Evolutionary conservation across 2,329 filamentous ascomycete genomes (phyloP), one percentile per base, ranked within the genome.

Genomic region (Cladosporium sp.): DNA sequence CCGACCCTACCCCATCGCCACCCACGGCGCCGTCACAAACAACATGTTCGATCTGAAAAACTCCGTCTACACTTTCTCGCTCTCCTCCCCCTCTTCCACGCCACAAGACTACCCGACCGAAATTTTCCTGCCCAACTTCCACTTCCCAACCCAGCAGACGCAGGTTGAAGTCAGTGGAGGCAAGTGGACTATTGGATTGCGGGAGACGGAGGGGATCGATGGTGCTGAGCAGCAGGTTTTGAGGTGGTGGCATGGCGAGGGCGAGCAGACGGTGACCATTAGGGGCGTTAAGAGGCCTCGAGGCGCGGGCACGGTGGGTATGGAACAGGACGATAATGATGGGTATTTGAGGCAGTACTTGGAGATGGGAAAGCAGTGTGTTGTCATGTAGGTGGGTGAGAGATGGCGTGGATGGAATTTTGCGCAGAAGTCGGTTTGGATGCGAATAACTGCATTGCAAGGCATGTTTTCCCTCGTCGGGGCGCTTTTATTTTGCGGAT

Each of bases 231-330:
- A 91, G 60, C 93, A 97, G 75, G 83, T 83, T 62, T 75, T 99
- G 62, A 84, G 84, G 65, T 99, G 94, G 94, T 97, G 93, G 92
- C 92, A 99, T 74, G 84, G 84, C 1, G 87, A 88, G 57, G 94
- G 93, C 2, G 85, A 91, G 64, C 93, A 97, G 74, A 85, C 77
- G 48, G 79, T 99, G 56, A 88, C 82, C 61, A 80, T 97, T 8
- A 86, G 82, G 19, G 94, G 94, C 0, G 75, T 90, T 19, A 84
- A 88, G 65, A 82, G 87, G 65, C 86, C 80, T 65, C 58, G 64
- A 36, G 66, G 67, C 24, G 71, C 73, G 48, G 73, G 74, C 4
- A 67, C 64, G 35, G 70, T 64, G 50, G 61, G 71, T 53, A 66
- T 36, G 58, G 75, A 76, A 3, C 75, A 80, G 42, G 84, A 84